Base-by-base conservation (phyloP, 176 grass and related monocot species). In the Poa annua region DNA sequence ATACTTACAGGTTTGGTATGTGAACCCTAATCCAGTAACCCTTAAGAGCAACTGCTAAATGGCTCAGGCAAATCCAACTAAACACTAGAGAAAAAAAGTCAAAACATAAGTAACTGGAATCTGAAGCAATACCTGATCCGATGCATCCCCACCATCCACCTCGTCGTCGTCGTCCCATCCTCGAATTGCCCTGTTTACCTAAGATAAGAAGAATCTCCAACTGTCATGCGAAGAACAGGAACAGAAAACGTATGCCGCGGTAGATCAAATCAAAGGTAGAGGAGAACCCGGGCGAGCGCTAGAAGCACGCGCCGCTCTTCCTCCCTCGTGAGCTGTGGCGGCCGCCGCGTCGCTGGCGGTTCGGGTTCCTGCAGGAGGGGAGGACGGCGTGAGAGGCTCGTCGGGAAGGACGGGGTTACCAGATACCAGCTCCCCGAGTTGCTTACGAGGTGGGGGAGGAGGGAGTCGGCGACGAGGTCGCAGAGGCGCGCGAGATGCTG, bases 231-330 rank as follows among this genome's bases (percentile, higher is more conserved):
- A 73, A 73, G 42, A 73, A 50, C 14, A 9, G 70, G 44, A 73
- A 11, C 44, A 3, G 21, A 73, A 49, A 49, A 73, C 24, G 70
- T 47, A 17, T 50, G 24, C 22, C 17, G 42, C 70, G 26, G 70
- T 73, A 73, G 26, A 73, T 50, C 45, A 50, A 50, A 32, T 32
- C 44, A 0, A 72, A 72, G 13, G 42, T 72, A 69, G 47, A 74
- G 2, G 22, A 53, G 69, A 86, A 94, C 94, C 65, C 42, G 77
- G 39, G 91, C 84, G 25, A 97, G 89, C 11, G 71, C 71, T 26
- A 97, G 70, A 19, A 97, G 87, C 15, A 90, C 36, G 14, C 68
- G n/a, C 74, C 85, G 92, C 80, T 97, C 94, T 2, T 86, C 89
- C 80, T 94, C 85, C 29, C 66, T 48, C 6, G 61, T 76, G 77